These are phyloP conservation scores for Phytophthora litchii DNA, from an alignment of 352 stramenopile species.

Conservation along the genomic window DNA sequence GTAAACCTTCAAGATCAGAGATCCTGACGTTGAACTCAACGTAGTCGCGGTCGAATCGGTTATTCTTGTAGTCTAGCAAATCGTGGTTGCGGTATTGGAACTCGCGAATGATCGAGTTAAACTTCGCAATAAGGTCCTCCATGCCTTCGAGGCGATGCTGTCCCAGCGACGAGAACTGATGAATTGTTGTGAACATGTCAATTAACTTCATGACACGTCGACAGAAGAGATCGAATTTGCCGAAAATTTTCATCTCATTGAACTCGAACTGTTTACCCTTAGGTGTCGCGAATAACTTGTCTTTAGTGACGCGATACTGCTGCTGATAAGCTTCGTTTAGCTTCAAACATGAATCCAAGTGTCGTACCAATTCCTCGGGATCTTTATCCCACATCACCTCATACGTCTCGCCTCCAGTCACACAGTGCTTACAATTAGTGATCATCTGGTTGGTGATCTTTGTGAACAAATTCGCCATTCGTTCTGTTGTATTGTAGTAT, in stretches of 20 bases:
- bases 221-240: conserved; percentile 99
- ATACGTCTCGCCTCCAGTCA: conserved; percentile 84
- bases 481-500: conserved; percentile 99
- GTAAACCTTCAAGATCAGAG: conserved; percentile 94
- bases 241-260: conserved; percentile 99
- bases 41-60: conserved; percentile 97
- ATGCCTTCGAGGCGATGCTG: conserved; percentile 94
- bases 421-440: conserved; percentile 96
- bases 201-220: conserved; percentile 98
- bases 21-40: conserved; percentile 97
- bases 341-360: conserved; percentile 96
- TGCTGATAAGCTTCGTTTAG: conserved; percentile 99
- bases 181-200: conserved; percentile 99
- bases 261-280: conserved; percentile 99
- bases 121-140: conserved; percentile 92
- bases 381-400: conserved; percentile 96
- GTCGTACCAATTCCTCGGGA: conserved; percentile 93
- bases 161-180: conserved; percentile 94
- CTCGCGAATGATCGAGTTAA: conserved; percentile 96
- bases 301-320: conserved; percentile 97
- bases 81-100: conserved; percentile 98
- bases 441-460: conserved; percentile 99
- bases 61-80: conserved; percentile 98
- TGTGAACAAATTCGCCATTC: conserved; percentile 96
- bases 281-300: conserved; percentile 94